Percentiles rank a stretch among this genome's conserved stretches.
These are phyloP conservation scores for Fragilaria radians DNA, from an alignment of 108 stramenopile genomes.

Conservation along the genomic window DNA sequence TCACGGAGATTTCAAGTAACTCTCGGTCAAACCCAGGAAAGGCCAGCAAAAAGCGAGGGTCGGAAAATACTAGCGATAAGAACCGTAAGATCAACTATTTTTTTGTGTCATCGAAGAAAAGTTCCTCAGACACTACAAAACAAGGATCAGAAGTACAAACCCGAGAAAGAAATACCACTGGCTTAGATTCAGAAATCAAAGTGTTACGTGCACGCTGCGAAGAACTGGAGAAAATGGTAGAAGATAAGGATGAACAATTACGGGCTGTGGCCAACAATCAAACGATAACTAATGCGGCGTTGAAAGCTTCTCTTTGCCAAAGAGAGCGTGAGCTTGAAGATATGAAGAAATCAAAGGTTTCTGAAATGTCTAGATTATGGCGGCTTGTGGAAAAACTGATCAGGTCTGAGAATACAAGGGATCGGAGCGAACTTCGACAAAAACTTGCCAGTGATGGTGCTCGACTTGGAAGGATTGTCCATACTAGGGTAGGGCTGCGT, in stretches of 20 bases:
- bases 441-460: slow-evolving; percentile 70
- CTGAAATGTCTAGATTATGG: slow-evolving; percentile 7
- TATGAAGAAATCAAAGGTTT: slow-evolving; percentile 18
- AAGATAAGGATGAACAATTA: slow-evolving; percentile 52
- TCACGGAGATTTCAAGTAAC: not conserved
- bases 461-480: slow-evolving; percentile 63
- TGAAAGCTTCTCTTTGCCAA: slow-evolving; percentile 46
- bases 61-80: slow-evolving; percentile 4
- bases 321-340: slow-evolving; percentile 28
- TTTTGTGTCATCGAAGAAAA: not conserved
- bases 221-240: slow-evolving; percentile 23
- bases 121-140: not conserved
- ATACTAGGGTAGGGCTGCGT: slow-evolving; percentile 43
- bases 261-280: slow-evolving; percentile 70
- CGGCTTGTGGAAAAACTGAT: slow-evolving; percentile 53
- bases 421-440: slow-evolving; percentile 52
- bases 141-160: not conserved
- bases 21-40: not conserved
- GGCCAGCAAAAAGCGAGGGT: not conserved
- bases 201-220: slow-evolving; percentile 16
- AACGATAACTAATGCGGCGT: slow-evolving; percentile 58
- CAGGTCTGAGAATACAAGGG: slow-evolving; percentile 38
- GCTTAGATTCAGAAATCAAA: not conserved
- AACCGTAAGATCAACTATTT: slow-evolving; percentile 1
- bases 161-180: not conserved